Percentiles rank a stretch among this genome's conserved stretches.
These are phyloP conservation scores for Tubosaeta sp. DNA, from an alignment of 768 basidiomycete genomes.

Conservation along the genomic window DNA sequence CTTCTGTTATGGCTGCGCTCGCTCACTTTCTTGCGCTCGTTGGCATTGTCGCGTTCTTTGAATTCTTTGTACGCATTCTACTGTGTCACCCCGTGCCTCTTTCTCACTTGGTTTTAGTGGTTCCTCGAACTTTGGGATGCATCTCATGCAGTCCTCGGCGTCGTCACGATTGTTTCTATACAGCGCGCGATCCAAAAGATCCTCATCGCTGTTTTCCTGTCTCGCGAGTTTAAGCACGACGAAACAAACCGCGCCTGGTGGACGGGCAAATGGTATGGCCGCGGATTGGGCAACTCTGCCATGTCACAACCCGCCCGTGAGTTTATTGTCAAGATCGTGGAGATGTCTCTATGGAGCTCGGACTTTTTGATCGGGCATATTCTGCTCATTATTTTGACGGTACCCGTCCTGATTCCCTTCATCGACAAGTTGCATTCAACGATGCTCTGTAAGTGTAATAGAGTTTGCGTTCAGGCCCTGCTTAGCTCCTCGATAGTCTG, in stretches of 20 bases:
- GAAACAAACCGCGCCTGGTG: slow-evolving; percentile 99
- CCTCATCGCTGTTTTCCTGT: slow-evolving; percentile 88
- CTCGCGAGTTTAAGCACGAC: slow-evolving; percentile 97
- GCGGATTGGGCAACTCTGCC: slow-evolving; percentile 85
- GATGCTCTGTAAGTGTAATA: slow-evolving; percentile 69
- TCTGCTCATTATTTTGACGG: slow-evolving; percentile 82
- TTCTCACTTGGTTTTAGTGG: slow-evolving; percentile 53
- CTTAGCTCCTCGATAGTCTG: slow-evolving; percentile 57
- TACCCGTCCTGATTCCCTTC: slow-evolving; percentile 81
- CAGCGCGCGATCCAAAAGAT: slow-evolving; percentile 94
- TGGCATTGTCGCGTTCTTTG: slow-evolving; percentile 87
- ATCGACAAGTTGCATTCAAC: slow-evolving; percentile 88
- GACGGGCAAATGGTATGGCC: slow-evolving; percentile 98
- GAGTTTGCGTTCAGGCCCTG: background rate
- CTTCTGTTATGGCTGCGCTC: slow-evolving; percentile 85
- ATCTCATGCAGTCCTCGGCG: slow-evolving; percentile 92
- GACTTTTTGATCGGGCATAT: slow-evolving; percentile 89
- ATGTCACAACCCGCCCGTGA: slow-evolving; percentile 96
- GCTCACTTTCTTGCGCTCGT: slow-evolving; percentile 82
- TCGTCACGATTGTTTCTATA: slow-evolving; percentile 84
- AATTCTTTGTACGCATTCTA: slow-evolving; percentile 76
- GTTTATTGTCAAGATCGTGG: slow-evolving; percentile 97
- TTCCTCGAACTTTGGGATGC: slow-evolving; percentile 95
- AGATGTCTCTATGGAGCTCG: slow-evolving; percentile 94
- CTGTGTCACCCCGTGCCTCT: slow-evolving; percentile 30